Evolutionary conservation across 2,329 filamentous ascomycete genomes (phyloP).

Genomic region (Colletotrichum incanum): DNA sequence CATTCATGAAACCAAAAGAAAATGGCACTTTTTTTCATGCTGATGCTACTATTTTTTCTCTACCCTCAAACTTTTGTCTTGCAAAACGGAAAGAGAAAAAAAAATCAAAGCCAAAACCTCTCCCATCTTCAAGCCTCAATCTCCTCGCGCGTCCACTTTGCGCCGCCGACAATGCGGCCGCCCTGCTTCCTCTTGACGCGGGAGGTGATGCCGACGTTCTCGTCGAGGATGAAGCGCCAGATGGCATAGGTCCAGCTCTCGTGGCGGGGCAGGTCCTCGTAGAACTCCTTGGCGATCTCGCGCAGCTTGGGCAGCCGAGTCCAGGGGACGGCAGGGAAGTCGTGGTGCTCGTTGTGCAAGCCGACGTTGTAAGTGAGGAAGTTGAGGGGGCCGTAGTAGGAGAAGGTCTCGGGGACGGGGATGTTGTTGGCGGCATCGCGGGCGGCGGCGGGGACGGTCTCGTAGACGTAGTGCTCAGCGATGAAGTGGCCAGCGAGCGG

Average conservation of each 20-base stretch:
- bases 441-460: conserved; percentile 71
- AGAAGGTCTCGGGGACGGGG: conserved; percentile 92
- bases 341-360: conserved; percentile 98
- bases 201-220: conserved; percentile 90
- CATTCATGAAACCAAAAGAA: background rate
- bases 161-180: conserved; percentile 69
- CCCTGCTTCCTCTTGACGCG: conserved; percentile 93
- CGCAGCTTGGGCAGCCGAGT: conserved; percentile 85
- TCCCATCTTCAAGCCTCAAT: conserved; percentile 69
- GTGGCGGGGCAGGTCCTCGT: conserved; percentile 87
- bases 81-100: background rate
- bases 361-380: conserved; percentile 97
- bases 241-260: conserved; percentile 94
- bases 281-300: conserved; percentile 90
- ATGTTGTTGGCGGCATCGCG: conserved; percentile 72
- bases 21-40: conserved; percentile 3
- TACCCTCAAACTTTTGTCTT: background rate
- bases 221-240: conserved; percentile 95
- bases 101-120: background rate
- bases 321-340: conserved; percentile 98
- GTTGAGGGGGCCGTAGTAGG: conserved; percentile 96
- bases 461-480: conserved; percentile 93
- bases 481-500: conserved; percentile 98
- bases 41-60: background rate
- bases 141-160: conserved; percentile 77